These are phyloP conservation scores for Gleditsia sinensis DNA, from an alignment of 306 rosid genomes.

Conservation along the genomic window DNA sequence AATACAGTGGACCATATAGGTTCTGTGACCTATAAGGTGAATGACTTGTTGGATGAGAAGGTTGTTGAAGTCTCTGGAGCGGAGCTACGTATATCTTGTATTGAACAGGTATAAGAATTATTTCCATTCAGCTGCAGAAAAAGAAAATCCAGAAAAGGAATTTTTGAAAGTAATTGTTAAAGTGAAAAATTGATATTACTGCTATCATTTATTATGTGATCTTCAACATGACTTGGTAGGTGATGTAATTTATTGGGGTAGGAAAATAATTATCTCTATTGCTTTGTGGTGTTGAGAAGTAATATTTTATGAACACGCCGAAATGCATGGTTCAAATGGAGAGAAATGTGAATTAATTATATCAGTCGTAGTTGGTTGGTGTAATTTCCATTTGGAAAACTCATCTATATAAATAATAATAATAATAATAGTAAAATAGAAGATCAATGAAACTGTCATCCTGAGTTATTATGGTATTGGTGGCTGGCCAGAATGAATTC, in stretches of 20 bases:
- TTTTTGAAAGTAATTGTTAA: neutral
- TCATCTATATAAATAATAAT: neutral
- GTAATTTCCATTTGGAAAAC: neutral
- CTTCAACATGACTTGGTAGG: neutral
- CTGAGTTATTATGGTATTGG: slow-evolving; percentile 5
- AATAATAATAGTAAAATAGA: neutral
- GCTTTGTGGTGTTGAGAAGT: slow-evolving; percentile 17
- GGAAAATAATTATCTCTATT: neutral
- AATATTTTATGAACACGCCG: neutral
- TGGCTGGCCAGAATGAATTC: slow-evolving; percentile 23
- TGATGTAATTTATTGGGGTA: slow-evolving; percentile 17
- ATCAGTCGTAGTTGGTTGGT: neutral
- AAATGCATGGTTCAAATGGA: neutral
- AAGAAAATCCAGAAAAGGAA: slow-evolving; percentile 9
- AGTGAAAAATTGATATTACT: slow-evolving; percentile 14
- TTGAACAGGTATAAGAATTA: slow-evolving; percentile 74
- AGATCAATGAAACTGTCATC: neutral
- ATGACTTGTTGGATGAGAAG: slow-evolving; percentile 91
- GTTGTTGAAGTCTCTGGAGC: slow-evolving; percentile 92
- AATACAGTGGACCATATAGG: slow-evolving; percentile 99
- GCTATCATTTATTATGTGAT: slow-evolving; percentile 3
- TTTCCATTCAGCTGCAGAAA: slow-evolving; percentile 9
- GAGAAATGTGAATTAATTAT: neutral
- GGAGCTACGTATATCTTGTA: slow-evolving; percentile 83
- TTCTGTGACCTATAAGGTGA: slow-evolving; percentile 91